Evolutionary conservation across 176 grass and related monocot genomes (phyloP), one percentile per base, ranked within the genome.

Genomic region (Areca catechu): DNA sequence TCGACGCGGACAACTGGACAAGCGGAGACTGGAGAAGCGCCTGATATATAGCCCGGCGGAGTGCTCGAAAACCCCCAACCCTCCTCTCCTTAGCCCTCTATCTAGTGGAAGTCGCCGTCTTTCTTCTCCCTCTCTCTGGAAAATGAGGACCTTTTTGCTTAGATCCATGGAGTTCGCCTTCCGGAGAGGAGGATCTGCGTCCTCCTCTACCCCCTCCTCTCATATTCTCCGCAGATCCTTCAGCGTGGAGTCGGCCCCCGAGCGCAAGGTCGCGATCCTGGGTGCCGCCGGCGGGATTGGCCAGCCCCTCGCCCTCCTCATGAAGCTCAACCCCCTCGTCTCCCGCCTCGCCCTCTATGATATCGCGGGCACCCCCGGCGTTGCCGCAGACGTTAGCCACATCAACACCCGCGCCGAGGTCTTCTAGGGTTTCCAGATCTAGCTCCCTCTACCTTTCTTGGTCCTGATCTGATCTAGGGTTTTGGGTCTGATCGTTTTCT

Each of bases 301-400:
- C 9, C 77, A 80, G 57, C 77, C 71, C 51, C 71, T 80, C 6
- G 25, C 77, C 3, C 71, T 74, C 65, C 71, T 80, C 70, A 74
- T 80, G 77, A 80, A 80, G 71, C 77, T 80, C 14, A 83, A 83
- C 63, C 80, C 74, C 49, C 74, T 78, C 58, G 59, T 83, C 49
- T 78, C 80, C 70, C 69, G 27, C 70, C 80, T 78, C 16, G 66
- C 74, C 16, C 74, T 83, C 70, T 78, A 83, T 59, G 80, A 83
- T 65, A 83, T 83, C 53, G 77, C 77, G 5, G 77, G 23, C 58
- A 80, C 77, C 51, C 77, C 77, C 47, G 71, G 74, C 22, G 74
- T 83, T 58, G 80, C 80, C 54, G 70, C 74, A 29, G 80, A 83
- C n/a, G 70, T 78, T 19, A 74, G 74, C 59, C 80, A 83, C 53